These are phyloP conservation scores for Hammondia hammondi DNA, from an alignment of 169 alveolate genomes.

Conservation along the genomic window DNA sequence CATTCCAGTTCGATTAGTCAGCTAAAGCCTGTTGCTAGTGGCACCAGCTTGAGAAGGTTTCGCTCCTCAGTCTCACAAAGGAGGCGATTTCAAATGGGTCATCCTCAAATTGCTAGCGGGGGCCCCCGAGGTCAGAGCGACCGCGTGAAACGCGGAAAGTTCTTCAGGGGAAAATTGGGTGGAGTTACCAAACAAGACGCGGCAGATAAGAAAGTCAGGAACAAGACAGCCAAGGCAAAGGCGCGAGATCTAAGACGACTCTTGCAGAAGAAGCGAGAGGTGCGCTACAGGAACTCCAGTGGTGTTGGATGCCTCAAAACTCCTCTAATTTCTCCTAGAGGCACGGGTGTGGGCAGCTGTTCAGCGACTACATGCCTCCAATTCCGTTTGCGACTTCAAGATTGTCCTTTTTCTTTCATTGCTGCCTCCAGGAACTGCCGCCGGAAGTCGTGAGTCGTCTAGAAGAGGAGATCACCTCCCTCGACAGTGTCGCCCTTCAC, in stretches of 20 bases:
- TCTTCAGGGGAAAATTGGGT: neutral
- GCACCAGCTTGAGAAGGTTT: too few relatives aligned
- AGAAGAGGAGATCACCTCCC: neutral
- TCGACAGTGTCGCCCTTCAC: neutral
- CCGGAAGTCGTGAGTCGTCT: neutral
- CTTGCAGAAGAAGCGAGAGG: neutral
- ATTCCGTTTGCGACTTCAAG: neutral
- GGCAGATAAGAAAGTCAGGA: neutral
- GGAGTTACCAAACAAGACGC: neutral
- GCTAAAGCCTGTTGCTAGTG: too few relatives aligned
- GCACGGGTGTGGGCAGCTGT: too few relatives aligned
- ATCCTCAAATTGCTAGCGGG: too few relatives aligned
- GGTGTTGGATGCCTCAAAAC: too few relatives aligned
- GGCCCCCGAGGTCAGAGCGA: neutral
- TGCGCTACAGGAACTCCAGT: neutral
- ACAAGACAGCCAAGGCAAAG: constrained; percentile 8
- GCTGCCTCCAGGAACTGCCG: neutral
- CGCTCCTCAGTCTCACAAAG: too few relatives aligned
- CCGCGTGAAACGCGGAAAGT: neutral
- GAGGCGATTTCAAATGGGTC: too few relatives aligned
- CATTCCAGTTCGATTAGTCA: too few relatives aligned
- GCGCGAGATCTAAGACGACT: neutral
- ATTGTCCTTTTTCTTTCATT: neutral
- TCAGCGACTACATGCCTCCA: too few relatives aligned
- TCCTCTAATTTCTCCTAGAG: too few relatives aligned